Conservation (phyloP, 2,329 filamentous ascomycete genomes). For the Neonectria neomacrospora region DNA sequence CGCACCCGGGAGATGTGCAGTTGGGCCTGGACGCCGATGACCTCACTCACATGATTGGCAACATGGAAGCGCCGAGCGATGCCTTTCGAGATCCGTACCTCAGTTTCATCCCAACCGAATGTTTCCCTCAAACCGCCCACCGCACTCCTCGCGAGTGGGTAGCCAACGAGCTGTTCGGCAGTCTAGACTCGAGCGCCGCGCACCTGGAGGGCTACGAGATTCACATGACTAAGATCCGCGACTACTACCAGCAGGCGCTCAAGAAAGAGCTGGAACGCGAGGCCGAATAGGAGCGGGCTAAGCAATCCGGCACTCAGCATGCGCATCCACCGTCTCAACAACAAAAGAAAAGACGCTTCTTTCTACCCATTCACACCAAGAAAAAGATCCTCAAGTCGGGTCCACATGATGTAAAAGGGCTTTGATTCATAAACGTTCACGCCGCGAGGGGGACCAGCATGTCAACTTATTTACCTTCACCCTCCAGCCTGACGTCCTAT, state of each 20-base stretch:
- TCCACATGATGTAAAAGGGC: slow-evolving; percentile 24
- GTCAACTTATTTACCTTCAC: slow-evolving; percentile 48
- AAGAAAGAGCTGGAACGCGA: slow-evolving; percentile 35
- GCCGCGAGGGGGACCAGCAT: slow-evolving; percentile 37
- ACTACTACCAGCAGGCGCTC: slow-evolving; percentile 38
- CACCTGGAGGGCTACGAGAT: slow-evolving; percentile 42
- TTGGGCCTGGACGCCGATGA: slow-evolving; percentile 25
- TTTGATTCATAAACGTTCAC: slow-evolving; percentile 34
- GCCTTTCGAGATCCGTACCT: slow-evolving; percentile 21
- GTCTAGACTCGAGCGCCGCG: slow-evolving; percentile 31
- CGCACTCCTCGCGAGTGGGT: slow-evolving; percentile 40
- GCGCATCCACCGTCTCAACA: slow-evolving; percentile 4
- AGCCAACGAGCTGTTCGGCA: slow-evolving; percentile 35
- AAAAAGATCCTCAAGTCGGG: slow-evolving; percentile 4
- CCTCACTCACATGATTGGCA: slow-evolving; percentile 44
- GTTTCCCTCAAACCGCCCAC: slow-evolving; percentile 26
- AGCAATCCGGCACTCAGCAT: slow-evolving; percentile 8
- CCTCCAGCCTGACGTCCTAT: slow-evolving; percentile 49
- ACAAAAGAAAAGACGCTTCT: slow-evolving; percentile 13
- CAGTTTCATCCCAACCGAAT: slow-evolving; percentile 27
- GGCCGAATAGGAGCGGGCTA: slow-evolving; percentile 34
- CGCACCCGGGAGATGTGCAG: slow-evolving; percentile 1
- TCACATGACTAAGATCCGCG: slow-evolving; percentile 30
- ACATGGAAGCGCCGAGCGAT: slow-evolving; percentile 42
- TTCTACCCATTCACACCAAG: slow-evolving; percentile 32